phyloP scores from a whole-genome alignment of 768 basidiomycete genomes.

The Crucibulum laeve region DNA sequence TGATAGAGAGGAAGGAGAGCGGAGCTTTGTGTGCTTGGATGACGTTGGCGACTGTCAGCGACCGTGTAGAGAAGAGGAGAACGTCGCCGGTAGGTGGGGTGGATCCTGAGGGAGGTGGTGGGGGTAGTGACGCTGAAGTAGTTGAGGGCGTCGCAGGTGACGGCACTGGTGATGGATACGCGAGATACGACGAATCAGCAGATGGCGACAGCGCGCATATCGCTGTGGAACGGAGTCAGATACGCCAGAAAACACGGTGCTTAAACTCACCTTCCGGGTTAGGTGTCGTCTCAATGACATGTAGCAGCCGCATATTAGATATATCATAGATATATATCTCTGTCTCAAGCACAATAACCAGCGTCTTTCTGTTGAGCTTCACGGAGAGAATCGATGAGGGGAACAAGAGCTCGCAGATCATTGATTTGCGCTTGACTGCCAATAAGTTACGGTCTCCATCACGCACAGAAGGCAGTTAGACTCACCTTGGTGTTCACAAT shows the following conservation, averaged over 20 bases:
- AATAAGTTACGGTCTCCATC: slow-evolving; percentile 4
- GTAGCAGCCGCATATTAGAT: slow-evolving; percentile 94
- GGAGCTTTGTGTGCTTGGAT: slow-evolving; percentile 97
- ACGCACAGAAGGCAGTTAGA: neutral
- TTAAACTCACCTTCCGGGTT: slow-evolving; percentile 81
- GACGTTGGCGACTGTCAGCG: slow-evolving; percentile 89
- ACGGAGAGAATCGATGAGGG: slow-evolving; percentile 96
- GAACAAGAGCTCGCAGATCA: slow-evolving; percentile 98
- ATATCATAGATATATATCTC: slow-evolving; percentile 99
- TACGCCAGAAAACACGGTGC: neutral
- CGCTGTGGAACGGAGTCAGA: slow-evolving; percentile 41
- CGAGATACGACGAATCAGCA: slow-evolving; percentile 89
- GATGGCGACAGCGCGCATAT: slow-evolving; percentile 94
- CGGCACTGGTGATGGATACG: slow-evolving; percentile 93
- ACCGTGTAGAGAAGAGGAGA: slow-evolving; percentile 89
- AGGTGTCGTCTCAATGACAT: slow-evolving; percentile 94
- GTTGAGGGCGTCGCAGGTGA: slow-evolving; percentile 65
- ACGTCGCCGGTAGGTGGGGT: slow-evolving; percentile 71
- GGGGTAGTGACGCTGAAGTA: slow-evolving; percentile 29
- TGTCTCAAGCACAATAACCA: slow-evolving; percentile 93
- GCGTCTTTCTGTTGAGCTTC: slow-evolving; percentile 94
- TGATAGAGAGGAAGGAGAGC: slow-evolving; percentile 83
- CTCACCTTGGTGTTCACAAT: slow-evolving; percentile 97
- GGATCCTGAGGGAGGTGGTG: slow-evolving; percentile 27
- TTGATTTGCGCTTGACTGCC: slow-evolving; percentile 77